Evolutionary conservation across 257 asterid genomes (phyloP).

Genomic region (Rubia yunnanensis): DNA sequence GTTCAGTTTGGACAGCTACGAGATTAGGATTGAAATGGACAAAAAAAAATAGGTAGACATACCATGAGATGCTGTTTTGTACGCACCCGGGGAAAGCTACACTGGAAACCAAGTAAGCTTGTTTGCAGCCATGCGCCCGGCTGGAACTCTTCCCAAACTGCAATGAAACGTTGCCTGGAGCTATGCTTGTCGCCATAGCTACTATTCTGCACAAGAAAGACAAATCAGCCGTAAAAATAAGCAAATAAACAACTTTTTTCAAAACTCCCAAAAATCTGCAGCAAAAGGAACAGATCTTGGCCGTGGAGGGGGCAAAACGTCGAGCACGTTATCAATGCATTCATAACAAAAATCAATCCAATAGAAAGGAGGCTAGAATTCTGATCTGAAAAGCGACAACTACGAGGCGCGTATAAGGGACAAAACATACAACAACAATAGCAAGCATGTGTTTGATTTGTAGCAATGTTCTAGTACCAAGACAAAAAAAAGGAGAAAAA

Average conservation of each 20-base stretch:
- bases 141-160: conserved; percentile 34
- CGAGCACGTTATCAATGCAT: not conserved
- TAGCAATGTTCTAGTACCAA: not conserved
- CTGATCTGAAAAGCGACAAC: not conserved
- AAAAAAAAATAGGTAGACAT: conserved; percentile 9
- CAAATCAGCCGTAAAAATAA: not conserved
- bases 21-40: not conserved
- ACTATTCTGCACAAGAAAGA: conserved; percentile 22
- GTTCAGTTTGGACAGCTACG: too few relatives aligned
- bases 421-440: not conserved
- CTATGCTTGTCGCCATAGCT: conserved; percentile 60
- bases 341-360: not conserved
- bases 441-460: not conserved
- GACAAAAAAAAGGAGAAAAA: not conserved
- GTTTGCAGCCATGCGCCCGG: conserved; percentile 36
- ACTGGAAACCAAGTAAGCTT: conserved; percentile 28
- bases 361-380: too few relatives aligned
- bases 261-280: not conserved
- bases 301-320: not conserved
- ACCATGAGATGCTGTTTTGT: conserved; percentile 59
- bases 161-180: conserved; percentile 46
- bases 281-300: conserved; percentile 9
- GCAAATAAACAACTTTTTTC: not conserved
- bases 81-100: conserved; percentile 33
- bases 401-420: not conserved